A percentile compares a stretch with the other conserved stretches of the same genome.
Evolutionary conservation across 441 rosid species (phyloP).

Genomic region (Sinapis alba): DNA sequence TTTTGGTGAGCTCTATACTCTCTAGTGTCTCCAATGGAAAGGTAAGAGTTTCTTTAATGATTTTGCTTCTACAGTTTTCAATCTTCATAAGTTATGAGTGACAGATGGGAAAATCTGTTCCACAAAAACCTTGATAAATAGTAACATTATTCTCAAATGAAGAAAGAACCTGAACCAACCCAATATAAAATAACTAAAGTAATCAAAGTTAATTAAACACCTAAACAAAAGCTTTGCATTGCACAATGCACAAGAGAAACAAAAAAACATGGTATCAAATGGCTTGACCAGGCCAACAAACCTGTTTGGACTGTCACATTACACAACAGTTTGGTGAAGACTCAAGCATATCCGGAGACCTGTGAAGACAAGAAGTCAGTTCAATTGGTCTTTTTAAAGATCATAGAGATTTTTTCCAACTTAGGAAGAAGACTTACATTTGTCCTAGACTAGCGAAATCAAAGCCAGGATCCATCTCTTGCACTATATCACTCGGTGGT

Average conservation of each 20-base stretch:
- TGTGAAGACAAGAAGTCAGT: constrained; percentile 45
- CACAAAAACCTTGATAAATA: background rate
- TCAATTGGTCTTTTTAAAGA: background rate
- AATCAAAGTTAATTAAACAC: background rate
- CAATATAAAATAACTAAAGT: background rate
- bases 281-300: constrained; percentile 4
- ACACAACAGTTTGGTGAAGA: constrained; percentile 76
- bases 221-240: constrained; percentile 10
- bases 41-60: background rate
- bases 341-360: constrained; percentile 84
- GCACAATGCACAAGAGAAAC: constrained; percentile 19
- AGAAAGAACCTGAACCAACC: background rate
- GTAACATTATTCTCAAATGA: constrained; percentile 6
- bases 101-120: background rate
- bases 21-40: constrained; percentile 28
- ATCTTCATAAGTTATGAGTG: background rate
- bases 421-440: constrained; percentile 59
- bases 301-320: constrained; percentile 56
- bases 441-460: constrained; percentile 78
- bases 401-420: background rate
- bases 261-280: background rate
- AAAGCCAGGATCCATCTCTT: constrained; percentile 87
- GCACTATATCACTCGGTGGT: constrained; percentile 90
- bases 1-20: constrained; percentile 1
- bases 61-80: background rate